phyloP scores from a whole-genome alignment of 441 rosid species.

The Biscutella laevigata region DNA sequence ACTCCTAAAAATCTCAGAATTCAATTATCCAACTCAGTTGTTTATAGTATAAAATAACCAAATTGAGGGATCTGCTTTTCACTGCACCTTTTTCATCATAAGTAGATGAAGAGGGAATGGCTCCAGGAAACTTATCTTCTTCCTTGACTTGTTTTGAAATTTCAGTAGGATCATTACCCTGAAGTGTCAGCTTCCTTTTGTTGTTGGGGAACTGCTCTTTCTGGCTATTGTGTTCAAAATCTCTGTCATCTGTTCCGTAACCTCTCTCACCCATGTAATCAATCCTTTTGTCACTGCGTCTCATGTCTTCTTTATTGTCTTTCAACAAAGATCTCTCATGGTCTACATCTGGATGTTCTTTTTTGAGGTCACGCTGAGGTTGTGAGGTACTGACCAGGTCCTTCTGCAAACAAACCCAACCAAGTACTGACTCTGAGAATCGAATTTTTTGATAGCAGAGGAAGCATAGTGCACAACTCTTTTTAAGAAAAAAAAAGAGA shows the following conservation, averaged over 20 bases:
- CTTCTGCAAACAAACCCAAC: conserved; percentile 47
- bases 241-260: conserved; percentile 45
- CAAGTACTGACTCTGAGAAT: conserved; percentile 25
- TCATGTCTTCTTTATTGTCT: conserved; percentile 62
- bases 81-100: conserved; percentile 59
- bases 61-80: conserved; percentile 35
- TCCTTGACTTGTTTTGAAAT: conserved; percentile 54
- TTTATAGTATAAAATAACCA: neutral
- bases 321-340: conserved; percentile 43
- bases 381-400: conserved; percentile 46
- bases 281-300: conserved; percentile 60
- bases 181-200: conserved; percentile 39
- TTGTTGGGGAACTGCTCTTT: conserved; percentile 53
- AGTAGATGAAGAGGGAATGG: conserved; percentile 40
- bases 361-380: conserved; percentile 49
- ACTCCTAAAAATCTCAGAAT: neutral
- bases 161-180: conserved; percentile 44
- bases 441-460: conserved; percentile 5
- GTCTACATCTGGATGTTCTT: conserved; percentile 53
- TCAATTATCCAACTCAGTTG: neutral
- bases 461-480: neutral
- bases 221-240: conserved; percentile 50
- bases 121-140: conserved; percentile 47
- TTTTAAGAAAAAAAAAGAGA: neutral
- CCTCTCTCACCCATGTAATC: conserved; percentile 74